Evolutionary conservation across 495 filamentous ascomycete genomes (phyloP), one percentile per base, ranked within the genome.

Genomic region (Penicillium daleae): DNA sequence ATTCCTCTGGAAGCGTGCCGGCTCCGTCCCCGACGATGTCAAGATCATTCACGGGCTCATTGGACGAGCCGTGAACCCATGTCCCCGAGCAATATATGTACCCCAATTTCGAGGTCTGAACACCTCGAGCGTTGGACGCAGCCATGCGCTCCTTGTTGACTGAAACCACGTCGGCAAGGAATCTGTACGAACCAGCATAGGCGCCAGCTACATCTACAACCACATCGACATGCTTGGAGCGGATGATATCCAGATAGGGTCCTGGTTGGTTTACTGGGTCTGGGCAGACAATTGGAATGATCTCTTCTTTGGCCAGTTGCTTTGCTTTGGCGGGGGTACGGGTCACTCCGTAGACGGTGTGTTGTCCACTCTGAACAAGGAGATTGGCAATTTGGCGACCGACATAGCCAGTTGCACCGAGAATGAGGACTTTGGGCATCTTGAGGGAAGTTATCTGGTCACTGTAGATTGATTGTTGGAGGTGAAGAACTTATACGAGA

Each of bases 391-490:
- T 32, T 96, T 40, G 96, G 81, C 73, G 93, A 93, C 72, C 90
- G 86, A 71, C 17, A 10, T 59, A 59, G 56, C 60, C 53, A 15
- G 48, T 59, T n/a, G 61, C 61, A 9, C 49, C 61, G 26, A 55
- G 40, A 9, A 64, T 50, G 15, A 64, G 57, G 10, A 64, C 29
- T 24, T 59, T 97, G 96, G 49, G 92, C 92, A 73, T 96, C 71
- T 92, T 95, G 22, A 92, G 96, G 77, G 91, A 91, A 24, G 27
- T 56, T 17, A 3, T 17, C 19, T 12, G 10, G 5, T 24, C 21
- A 12, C 42, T 24, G 19, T 46, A 10, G 46, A 6, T 50, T 27
- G 10, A 21, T 46, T 22, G 19, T 21, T 50, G 10, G 22, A 6
- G 24, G 22, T 29, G 46, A 50, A 50, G 3, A 17, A 12, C 24